Conservation (phyloP, 2,329 filamentous ascomycete genomes). For the Grosmannia huntii region DNA sequence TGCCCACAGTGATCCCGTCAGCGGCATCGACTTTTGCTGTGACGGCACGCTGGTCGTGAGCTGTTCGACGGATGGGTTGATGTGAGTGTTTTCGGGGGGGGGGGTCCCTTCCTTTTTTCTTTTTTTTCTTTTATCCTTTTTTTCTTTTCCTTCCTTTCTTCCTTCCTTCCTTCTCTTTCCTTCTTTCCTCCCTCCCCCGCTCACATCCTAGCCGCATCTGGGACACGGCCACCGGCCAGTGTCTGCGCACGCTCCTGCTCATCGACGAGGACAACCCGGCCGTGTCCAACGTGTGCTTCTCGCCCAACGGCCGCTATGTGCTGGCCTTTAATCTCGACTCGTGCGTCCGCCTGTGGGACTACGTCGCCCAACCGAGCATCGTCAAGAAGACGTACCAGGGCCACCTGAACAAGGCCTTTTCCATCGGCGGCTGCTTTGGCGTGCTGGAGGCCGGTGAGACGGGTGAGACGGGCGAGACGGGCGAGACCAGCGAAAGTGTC, state of each 20-base stretch:
- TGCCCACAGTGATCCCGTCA: conserved; percentile 89
- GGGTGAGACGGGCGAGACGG: too few relatives aligned
- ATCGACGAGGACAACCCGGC: conserved; percentile 93
- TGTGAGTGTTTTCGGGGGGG: too few relatives aligned
- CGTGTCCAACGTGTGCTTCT: conserved; percentile 81
- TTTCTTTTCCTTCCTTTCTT: conserved; percentile 8
- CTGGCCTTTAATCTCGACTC: conserved; percentile 86
- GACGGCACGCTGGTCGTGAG: conserved; percentile 89
- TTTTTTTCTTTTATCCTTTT: neutral
- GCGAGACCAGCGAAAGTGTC: too few relatives aligned
- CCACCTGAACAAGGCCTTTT: conserved; percentile 72
- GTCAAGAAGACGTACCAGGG: conserved; percentile 98
- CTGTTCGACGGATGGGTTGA: conserved; percentile 82
- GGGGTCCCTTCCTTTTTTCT: too few relatives aligned
- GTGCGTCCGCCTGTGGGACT: conserved; percentile 88
- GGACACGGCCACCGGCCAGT: conserved; percentile 93
- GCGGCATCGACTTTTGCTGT: conserved; percentile 81
- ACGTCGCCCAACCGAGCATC: conserved; percentile 58
- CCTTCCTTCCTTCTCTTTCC: too few relatives aligned
- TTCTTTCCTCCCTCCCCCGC: too few relatives aligned
- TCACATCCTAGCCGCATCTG: conserved; percentile 56
- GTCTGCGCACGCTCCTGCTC: conserved; percentile 84
- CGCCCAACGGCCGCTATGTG: conserved; percentile 86
- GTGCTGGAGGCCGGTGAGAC: conserved; percentile 22
- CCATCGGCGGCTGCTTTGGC: conserved; percentile 75